Percentiles rank a stretch among this genome's conserved stretches.
phyloP scores from a whole-genome alignment of 352 stramenopile species.

The Phytophthora crassamura region DNA sequence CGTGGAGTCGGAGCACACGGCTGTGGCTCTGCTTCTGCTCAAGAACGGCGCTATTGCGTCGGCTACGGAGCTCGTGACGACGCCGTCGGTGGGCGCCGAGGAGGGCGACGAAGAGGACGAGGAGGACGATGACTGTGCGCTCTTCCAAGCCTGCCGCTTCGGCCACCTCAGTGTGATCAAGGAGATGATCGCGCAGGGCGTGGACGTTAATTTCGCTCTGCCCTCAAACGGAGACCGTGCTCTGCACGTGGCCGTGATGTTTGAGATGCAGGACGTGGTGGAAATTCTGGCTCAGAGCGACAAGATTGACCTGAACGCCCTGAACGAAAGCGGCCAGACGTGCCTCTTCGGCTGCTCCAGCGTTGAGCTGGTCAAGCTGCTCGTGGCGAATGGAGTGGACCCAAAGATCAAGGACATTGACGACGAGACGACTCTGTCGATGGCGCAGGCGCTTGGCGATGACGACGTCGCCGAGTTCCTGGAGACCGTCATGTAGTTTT shows the following conservation, averaged over 20 bases:
- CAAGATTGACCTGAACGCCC: constrained; percentile 67
- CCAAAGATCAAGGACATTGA: constrained; percentile 68
- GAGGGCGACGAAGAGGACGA: constrained; percentile 46
- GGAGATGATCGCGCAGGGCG: constrained; percentile 73
- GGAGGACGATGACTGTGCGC: constrained; percentile 72
- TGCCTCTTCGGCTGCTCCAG: constrained; percentile 86
- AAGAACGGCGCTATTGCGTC: constrained; percentile 71
- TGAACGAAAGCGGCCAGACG: constrained; percentile 76
- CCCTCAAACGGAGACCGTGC: constrained; percentile 70
- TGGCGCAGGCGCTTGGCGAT: constrained; percentile 78
- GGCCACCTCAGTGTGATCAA: constrained; percentile 74
- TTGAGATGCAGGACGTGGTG: constrained; percentile 86
- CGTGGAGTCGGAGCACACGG: constrained; percentile 77
- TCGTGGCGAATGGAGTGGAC: constrained; percentile 73
- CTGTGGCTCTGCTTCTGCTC: constrained; percentile 71
- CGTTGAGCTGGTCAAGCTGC: constrained; percentile 65
- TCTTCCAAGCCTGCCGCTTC: constrained; percentile 81
- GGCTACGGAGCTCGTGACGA: constrained; percentile 73
- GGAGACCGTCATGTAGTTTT: constrained; percentile 44
- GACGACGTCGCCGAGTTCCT: constrained; percentile 77
- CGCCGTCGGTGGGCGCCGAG: constrained; percentile 38
- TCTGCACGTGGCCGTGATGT: constrained; percentile 85
- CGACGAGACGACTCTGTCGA: constrained; percentile 71
- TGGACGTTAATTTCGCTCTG: constrained; percentile 77
- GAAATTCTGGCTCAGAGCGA: constrained; percentile 63